Evolutionary conservation across 2,329 filamentous ascomycete genomes (phyloP).

Genomic region (Colletotrichum sansevieriae): DNA sequence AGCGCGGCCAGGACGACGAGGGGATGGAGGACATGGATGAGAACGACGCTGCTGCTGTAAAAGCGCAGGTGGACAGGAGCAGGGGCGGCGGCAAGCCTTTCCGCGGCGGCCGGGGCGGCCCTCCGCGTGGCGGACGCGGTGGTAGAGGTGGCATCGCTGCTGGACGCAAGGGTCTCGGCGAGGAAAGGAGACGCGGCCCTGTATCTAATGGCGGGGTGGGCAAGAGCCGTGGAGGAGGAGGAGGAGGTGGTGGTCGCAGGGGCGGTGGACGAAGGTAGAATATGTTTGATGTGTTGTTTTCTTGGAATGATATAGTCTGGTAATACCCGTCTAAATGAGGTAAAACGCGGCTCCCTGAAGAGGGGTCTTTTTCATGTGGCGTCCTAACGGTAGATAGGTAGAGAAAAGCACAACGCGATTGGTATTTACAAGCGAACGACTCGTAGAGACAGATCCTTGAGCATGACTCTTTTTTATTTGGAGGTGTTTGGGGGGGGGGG

Average conservation of each 20-base stretch:
- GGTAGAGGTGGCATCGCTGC: constrained; percentile 60
- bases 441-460: not conserved
- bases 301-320: constrained; percentile 38
- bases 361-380: constrained; percentile 27
- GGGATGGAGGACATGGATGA: constrained; percentile 68
- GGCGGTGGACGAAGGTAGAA: constrained; percentile 40
- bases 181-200: constrained; percentile 59
- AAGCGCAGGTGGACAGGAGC: constrained; percentile 59
- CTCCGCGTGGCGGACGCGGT: constrained; percentile 51
- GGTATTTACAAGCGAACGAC: constrained; percentile 33
- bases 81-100: constrained; percentile 49
- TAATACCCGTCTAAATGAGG: constrained; percentile 43
- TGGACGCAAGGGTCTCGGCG: constrained; percentile 64
- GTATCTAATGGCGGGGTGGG: constrained; percentile 32
- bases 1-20: constrained; percentile 61
- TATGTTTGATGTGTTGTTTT: constrained; percentile 14
- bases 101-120: constrained; percentile 47
- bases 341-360: constrained; percentile 34
- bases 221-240: constrained; percentile 37
- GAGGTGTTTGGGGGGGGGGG: too few species aligned
- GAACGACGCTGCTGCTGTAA: constrained; percentile 65
- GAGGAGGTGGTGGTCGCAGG: not conserved
- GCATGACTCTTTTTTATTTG: not conserved
- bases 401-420: constrained; percentile 34
- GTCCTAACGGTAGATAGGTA: constrained; percentile 36